Evolutionary conservation across 75 land plant species (phyloP), one percentile per base, ranked within the genome.

Genomic region (Cupressus sempervirens): DNA sequence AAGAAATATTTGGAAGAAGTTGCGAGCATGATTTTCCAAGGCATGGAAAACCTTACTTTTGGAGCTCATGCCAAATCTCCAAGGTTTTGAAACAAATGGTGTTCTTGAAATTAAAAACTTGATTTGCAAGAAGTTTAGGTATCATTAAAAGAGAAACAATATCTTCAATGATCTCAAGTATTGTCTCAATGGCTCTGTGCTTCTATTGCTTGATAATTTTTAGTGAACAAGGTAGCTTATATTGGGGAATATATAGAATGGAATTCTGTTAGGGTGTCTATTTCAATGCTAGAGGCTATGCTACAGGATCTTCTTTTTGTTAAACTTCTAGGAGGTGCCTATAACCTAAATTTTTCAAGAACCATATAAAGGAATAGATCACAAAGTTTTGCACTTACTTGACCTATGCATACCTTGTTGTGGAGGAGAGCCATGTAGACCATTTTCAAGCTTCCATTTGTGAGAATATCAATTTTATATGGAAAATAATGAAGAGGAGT

Each of bases 321-420:
- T 98, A 50, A 98, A 98, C 82, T 96, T 85, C 82, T 93, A 94
- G 73, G 99, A 98, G 76, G 87, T 98, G 29, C 99, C 99, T 2
- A 99, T 95, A 91, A n/a, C n/a, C n/a, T n/a, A n/a, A n/a, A n/a
- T 98, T 91, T 86, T 98, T 98, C 75, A 99, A 98, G 88, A 93
- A 98, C 50, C 97, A 98, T 86, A 98, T 98, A 94, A 87, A 86
- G 29, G 99, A 98, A 89, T 98, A 99, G 99, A 98, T 98, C 99
- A 84, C 76, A 4, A 91, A 95, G 90, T 98, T 98, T 84, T 88
- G 87, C 68, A 89, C 88, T 50, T 98, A 94, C 85, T 88, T 98
- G 70, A 89, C 88, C 29, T 93, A 84, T 35, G 56, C 86, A 1
- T 97, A 94, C 83, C 92, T 95, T 8, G 54, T 86, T 1, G 72